Conservation (phyloP, 352 stramenopile species). For the Phytophthora multivora region DNA sequence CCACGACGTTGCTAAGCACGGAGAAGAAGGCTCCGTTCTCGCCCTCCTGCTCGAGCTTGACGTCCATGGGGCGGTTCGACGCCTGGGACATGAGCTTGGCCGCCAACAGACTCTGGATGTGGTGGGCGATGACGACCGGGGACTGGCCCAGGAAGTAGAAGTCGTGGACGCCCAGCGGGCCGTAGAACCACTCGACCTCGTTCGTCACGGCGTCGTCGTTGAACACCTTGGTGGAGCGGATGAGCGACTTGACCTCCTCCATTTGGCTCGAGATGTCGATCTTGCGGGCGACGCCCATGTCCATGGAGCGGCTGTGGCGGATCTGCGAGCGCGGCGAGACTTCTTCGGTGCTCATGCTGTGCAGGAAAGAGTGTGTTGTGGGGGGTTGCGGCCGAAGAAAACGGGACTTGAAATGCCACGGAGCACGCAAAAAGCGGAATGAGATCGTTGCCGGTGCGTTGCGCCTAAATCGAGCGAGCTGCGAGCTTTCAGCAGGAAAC, state of each 20-base stretch:
- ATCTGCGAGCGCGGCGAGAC: conserved; percentile 28
- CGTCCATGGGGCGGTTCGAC: conserved; percentile 71
- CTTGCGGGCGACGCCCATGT: conserved; percentile 56
- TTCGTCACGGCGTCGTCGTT: conserved; percentile 58
- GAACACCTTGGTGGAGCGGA: conserved; percentile 63
- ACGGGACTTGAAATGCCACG: conserved; percentile 23
- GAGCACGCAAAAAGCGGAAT: conserved; percentile 45
- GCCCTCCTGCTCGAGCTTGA: conserved; percentile 83
- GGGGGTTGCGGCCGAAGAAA: conserved; percentile 6
- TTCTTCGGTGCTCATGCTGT: conserved; percentile 39
- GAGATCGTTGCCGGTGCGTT: conserved; percentile 13
- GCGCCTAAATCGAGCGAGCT: background rate
- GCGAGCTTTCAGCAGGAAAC: conserved; percentile 2
- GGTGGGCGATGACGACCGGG: conserved; percentile 64
- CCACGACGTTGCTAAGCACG: conserved; percentile 82
- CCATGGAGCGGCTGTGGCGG: conserved; percentile 62
- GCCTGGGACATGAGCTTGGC: conserved; percentile 86
- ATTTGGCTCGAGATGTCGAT: conserved; percentile 67
- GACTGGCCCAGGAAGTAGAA: conserved; percentile 85
- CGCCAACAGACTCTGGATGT: conserved; percentile 81
- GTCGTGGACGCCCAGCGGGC: conserved; percentile 76
- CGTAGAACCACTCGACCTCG: conserved; percentile 87
- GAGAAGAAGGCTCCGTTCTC: conserved; percentile 81
- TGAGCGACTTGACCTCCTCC: conserved; percentile 69
- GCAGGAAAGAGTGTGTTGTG: background rate